phyloP scores from a whole-genome alignment of 768 basidiomycete genomes.

The Lentinus brumalis region DNA sequence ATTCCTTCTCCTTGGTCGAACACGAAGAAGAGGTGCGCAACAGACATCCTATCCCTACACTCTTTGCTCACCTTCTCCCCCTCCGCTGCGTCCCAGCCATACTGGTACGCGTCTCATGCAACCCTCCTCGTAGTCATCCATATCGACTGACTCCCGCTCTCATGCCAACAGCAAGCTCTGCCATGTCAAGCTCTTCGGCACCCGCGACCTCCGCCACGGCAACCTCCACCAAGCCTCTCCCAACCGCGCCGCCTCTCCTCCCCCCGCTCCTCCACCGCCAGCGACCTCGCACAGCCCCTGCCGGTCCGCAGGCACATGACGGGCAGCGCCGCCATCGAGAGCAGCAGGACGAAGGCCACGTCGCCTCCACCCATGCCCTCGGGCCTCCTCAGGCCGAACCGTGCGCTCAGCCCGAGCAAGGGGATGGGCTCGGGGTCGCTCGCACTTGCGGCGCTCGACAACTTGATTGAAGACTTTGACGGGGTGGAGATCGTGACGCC shows the following conservation, averaged over 20 bases:
- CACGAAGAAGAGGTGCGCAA: conserved; percentile 74
- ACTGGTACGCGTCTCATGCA: conserved; percentile 38
- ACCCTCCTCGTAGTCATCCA: background rate
- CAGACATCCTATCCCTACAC: background rate
- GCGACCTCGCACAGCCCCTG: conserved; percentile 18
- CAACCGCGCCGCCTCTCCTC: conserved; percentile 32
- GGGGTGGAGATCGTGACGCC: conserved; percentile 1
- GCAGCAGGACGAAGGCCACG: conserved; percentile 7
- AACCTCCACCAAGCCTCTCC: conserved; percentile 57
- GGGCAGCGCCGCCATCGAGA: conserved; percentile 22
- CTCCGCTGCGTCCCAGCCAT: conserved; percentile 35
- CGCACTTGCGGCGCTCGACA: conserved; percentile 7
- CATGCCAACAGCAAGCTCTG: conserved; percentile 67
- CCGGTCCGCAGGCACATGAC: conserved; percentile 30
- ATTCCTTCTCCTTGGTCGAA: conserved; percentile 75
- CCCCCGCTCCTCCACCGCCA: conserved; percentile 21
- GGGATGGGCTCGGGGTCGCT: conserved; percentile 10
- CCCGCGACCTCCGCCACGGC: conserved; percentile 68
- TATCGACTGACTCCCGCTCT: conserved; percentile 2
- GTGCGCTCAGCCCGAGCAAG: conserved; percentile 37
- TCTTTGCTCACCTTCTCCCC: background rate
- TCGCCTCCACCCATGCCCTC: conserved; percentile 33
- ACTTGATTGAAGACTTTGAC: conserved; percentile 4
- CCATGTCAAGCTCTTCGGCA: conserved; percentile 79
- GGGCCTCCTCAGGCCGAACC: conserved; percentile 37